These are phyloP conservation scores for Meira miltonrushii DNA, from an alignment of 1,284 basidiomycete species.

Conservation along the genomic window DNA sequence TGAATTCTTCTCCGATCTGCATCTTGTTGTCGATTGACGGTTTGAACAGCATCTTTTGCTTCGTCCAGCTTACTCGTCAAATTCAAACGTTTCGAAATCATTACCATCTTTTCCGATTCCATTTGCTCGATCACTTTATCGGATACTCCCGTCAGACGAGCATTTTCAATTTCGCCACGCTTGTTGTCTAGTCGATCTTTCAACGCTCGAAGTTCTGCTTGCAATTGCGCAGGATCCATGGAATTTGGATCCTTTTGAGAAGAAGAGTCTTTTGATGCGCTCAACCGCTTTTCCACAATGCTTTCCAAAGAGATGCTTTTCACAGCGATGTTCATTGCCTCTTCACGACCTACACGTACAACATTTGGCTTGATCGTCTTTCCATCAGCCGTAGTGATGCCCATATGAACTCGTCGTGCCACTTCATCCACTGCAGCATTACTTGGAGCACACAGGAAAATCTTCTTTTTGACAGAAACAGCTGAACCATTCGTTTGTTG, in stretches of 20 bases:
- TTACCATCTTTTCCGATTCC: slow-evolving; percentile 23
- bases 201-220: slow-evolving; percentile 26
- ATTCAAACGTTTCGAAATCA: slow-evolving; percentile 27
- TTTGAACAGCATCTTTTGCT: slow-evolving; percentile 38
- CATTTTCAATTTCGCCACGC: slow-evolving; percentile 30
- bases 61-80: slow-evolving; percentile 39
- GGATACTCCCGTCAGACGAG: slow-evolving; percentile 13
- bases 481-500: background rate
- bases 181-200: slow-evolving; percentile 34
- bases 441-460: slow-evolving; percentile 92
- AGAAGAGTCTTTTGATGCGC: slow-evolving; percentile 16
- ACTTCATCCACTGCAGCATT: slow-evolving; percentile 99
- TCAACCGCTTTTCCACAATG: slow-evolving; percentile 32
- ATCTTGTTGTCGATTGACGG: slow-evolving; percentile 31
- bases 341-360: slow-evolving; percentile 79
- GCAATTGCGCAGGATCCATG: slow-evolving; percentile 17
- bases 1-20: slow-evolving; percentile 34
- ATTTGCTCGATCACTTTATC: slow-evolving; percentile 24
- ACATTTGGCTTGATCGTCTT: slow-evolving; percentile 66
- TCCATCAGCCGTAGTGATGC: slow-evolving; percentile 63
- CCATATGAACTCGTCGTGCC: slow-evolving; percentile 76
- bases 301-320: slow-evolving; percentile 79
- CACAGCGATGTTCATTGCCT: slow-evolving; percentile 73
- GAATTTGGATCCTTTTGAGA: slow-evolving; percentile 15
- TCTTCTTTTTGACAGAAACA: slow-evolving; percentile 58